Base-by-base conservation (phyloP, 208 protist genomes). In the Blechomonas ayalai region DNA sequence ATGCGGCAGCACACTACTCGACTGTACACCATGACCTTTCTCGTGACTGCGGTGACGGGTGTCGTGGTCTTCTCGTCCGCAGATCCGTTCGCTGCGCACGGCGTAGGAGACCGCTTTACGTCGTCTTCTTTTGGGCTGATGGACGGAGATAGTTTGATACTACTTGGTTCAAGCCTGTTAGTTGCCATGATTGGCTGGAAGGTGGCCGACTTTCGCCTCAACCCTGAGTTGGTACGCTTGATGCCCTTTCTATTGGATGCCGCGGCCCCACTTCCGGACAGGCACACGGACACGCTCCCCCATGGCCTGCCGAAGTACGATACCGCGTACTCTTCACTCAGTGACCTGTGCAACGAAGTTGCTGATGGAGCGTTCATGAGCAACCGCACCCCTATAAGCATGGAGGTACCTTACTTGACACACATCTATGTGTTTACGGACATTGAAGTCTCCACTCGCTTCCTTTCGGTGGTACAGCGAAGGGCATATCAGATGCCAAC, bases 291-390 rank as follows among this genome's bases (percentile, higher is more conserved):
- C 31, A 57, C 62, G 9, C 55, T 51, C 22, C 63, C 57, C 8
- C 9, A 33, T n/a, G 58, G 52, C 5, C 51, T 71, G 8, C 51
- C 63, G 2, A 52, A 49, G 48, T 57, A 71, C 35, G 56, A 71
- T 26, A 23, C 49, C 18, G 45, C 26, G 16, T 67, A 57, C 35
- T 38, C 19, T 8, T 27, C 7, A 22, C 45, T 15, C 39, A 25
- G 15, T 8, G 52, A 69, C 12, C 3, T 35, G 36, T 49, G 38
- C 43, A 38, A 33, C 10, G 59, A 64, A 4, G 33, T 64, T 8
- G 44, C 37, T 7, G 58, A 71, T 25, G 26, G 27, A 12, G 45
- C 48, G 5, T 26, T 40, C n/a, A 7, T 3, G 12, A 44, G 51
- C 12, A 16, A 55, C 15, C 34, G n/a, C 7, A 18, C 23, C 8